A percentile compares a stretch with the other conserved stretches of the same genome.
Conservation (phyloP, 2,329 filamentous ascomycete species). For the Amauroascus verrucosus region DNA sequence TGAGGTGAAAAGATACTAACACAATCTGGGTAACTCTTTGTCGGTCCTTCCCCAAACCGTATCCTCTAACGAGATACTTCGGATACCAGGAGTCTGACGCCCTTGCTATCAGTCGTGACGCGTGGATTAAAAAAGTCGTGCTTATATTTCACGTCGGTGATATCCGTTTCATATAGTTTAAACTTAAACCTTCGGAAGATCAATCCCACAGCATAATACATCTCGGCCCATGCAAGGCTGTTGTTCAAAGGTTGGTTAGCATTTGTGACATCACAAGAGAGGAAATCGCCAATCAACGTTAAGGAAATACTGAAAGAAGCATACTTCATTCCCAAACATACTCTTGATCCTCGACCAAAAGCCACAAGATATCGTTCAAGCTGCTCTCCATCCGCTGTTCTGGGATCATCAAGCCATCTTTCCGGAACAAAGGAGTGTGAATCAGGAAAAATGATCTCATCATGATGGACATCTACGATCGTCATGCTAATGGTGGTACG, state of each 20-base stretch:
- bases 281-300: too few species aligned
- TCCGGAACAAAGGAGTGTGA: slow-evolving; percentile 21
- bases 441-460: slow-evolving; percentile 23
- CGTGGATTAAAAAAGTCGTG: slow-evolving; percentile 21
- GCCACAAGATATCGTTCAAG: slow-evolving; percentile 24
- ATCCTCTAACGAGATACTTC: background rate
- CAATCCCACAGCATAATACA: slow-evolving; percentile 11
- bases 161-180: slow-evolving; percentile 16
- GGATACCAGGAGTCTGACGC: slow-evolving; percentile 19
- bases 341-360: slow-evolving; percentile 31
- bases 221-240: slow-evolving; percentile 14
- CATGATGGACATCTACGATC: slow-evolving; percentile 18
- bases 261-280: too few species aligned
- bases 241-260: background rate
- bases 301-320: background rate
- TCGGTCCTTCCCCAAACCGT: background rate
- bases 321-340: slow-evolving; percentile 36
- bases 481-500: slow-evolving; percentile 20
- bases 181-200: slow-evolving; percentile 17
- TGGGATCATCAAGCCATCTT: slow-evolving; percentile 21
- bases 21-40: too few species aligned
- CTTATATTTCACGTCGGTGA: slow-evolving; percentile 15
- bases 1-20: too few species aligned
- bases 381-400: slow-evolving; percentile 12
- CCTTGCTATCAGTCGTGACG: slow-evolving; percentile 20